A percentile compares a stretch with the other conserved stretches of the same genome.
Evolutionary conservation across 148 eudicot species (phyloP).

Genomic region (Gaultheria prostrata): DNA sequence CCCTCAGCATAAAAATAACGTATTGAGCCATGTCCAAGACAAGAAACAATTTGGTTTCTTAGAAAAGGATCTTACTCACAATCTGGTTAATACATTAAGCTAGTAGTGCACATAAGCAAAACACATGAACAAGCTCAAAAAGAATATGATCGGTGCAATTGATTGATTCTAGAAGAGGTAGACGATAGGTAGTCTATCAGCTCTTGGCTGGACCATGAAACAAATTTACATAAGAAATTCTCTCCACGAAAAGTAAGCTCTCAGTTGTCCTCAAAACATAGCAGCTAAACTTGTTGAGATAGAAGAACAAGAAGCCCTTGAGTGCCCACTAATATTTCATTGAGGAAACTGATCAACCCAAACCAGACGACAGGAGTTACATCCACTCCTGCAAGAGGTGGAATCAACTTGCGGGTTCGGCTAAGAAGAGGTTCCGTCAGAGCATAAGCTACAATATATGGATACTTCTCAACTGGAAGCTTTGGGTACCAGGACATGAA

Average conservation of each 20-base stretch:
- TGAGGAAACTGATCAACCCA: slow-evolving; percentile 78
- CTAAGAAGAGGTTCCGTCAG: slow-evolving; percentile 80
- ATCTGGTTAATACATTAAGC: no score
- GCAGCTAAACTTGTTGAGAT: slow-evolving; percentile 59
- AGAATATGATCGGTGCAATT: not conserved
- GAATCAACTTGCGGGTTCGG: slow-evolving; percentile 79
- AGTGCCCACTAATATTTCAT: slow-evolving; percentile 86
- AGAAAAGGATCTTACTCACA: no score
- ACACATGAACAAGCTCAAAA: no score
- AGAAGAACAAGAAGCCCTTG: slow-evolving; percentile 93
- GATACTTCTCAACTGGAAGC: slow-evolving; percentile 83
- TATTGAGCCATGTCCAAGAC: no score
- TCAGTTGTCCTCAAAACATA: not conserved
- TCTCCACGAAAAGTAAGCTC: not conserved
- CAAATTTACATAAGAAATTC: no score
- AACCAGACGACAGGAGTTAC: slow-evolving; percentile 99
- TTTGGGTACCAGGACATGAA: slow-evolving; percentile 99
- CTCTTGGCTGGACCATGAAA: no score
- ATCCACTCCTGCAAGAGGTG: slow-evolving; percentile 89
- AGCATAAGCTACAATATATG: slow-evolving; percentile 80
- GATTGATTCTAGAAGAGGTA: not conserved
- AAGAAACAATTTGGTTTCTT: no score
- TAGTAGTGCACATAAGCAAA: no score
- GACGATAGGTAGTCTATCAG: not conserved
- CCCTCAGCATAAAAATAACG: no score